Conservation (phyloP, 2,329 filamentous ascomycete species). For the Alternaria burnsii region DNA sequence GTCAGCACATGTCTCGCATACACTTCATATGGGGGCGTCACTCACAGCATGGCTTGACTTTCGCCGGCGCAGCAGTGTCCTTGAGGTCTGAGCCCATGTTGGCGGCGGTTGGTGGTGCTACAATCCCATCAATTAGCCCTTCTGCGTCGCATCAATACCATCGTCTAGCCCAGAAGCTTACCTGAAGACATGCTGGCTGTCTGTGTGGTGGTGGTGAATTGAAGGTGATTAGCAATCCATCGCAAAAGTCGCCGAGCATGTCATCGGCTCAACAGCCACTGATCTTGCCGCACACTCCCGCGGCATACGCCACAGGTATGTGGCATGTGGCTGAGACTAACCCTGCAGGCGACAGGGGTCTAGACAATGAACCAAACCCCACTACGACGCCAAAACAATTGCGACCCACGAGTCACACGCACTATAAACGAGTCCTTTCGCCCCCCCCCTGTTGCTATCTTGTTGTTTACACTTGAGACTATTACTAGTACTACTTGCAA, state of each 20-base stretch:
- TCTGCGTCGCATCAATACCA: neutral
- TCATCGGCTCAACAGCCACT: slow-evolving; percentile 22
- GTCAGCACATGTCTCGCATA: neutral
- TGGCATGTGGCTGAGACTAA: slow-evolving; percentile 1
- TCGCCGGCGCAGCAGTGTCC: slow-evolving; percentile 49
- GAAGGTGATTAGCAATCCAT: slow-evolving; percentile 39
- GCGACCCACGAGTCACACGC: slow-evolving; percentile 10
- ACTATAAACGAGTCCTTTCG: slow-evolving; percentile 4
- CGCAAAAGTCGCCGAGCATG: slow-evolving; percentile 25
- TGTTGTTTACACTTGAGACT: slow-evolving; percentile 11
- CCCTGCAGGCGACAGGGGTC: slow-evolving; percentile 21
- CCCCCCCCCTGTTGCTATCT: slow-evolving; percentile 2
- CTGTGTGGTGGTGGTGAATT: slow-evolving; percentile 25
- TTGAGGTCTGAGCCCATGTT: slow-evolving; percentile 59
- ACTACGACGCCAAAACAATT: slow-evolving; percentile 41
- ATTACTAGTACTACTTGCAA: neutral
- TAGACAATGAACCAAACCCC: slow-evolving; percentile 36
- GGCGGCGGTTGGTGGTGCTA: slow-evolving; percentile 48
- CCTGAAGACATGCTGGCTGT: slow-evolving; percentile 44
- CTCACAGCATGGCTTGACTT: slow-evolving; percentile 49
- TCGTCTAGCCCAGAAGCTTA: slow-evolving; percentile 28
- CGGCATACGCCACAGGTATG: slow-evolving; percentile 17
- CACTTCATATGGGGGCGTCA: slow-evolving; percentile 23
- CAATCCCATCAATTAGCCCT: slow-evolving; percentile 14
- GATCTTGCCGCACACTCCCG: slow-evolving; percentile 36